These are phyloP conservation scores for Tylopilus plumbeoviolaceoides DNA, from an alignment of 768 basidiomycete genomes.

Conservation along the genomic window DNA sequence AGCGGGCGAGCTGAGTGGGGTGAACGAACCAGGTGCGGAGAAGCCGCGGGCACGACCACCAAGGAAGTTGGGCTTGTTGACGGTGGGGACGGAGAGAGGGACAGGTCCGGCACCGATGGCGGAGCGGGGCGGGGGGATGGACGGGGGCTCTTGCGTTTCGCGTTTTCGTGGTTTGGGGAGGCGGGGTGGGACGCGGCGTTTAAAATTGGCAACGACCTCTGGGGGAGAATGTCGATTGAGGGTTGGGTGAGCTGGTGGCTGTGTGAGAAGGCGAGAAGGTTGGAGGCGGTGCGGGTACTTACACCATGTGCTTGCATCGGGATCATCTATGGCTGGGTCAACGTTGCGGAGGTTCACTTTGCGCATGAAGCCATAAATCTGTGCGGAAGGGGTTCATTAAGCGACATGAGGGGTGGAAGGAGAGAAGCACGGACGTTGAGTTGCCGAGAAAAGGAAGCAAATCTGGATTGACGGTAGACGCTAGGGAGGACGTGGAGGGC, in stretches of 20 bases:
- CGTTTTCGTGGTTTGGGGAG: constrained; percentile 85
- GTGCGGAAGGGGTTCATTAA: constrained; percentile 23
- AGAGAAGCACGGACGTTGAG: constrained; percentile 71
- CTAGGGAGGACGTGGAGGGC: constrained; percentile 91
- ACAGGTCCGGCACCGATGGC: constrained; percentile 65
- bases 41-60: constrained; percentile 71
- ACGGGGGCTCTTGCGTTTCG: constrained; percentile 62
- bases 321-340: constrained; percentile 92
- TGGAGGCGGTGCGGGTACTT: constrained; percentile 36
- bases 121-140: constrained; percentile 73
- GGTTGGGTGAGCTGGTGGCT: constrained; percentile 74
- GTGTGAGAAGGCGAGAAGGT: constrained; percentile 19
- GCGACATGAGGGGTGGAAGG: constrained; percentile 26
- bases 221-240: constrained; percentile 87
- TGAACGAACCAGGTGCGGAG: constrained; percentile 79
- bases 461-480: constrained; percentile 94
- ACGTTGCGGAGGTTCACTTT: constrained; percentile 95
- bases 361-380: constrained; percentile 99
- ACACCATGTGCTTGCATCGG: constrained; percentile 98
- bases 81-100: constrained; percentile 58
- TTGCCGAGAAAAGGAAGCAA: constrained; percentile 96
- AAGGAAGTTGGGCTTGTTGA: constrained; percentile 35
- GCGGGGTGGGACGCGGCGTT: constrained; percentile 91
- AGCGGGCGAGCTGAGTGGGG: constrained; percentile 59
- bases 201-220: constrained; percentile 91